phyloP scores from a whole-genome alignment of 1,139 yeast genomes.

The Candida anutae region DNA sequence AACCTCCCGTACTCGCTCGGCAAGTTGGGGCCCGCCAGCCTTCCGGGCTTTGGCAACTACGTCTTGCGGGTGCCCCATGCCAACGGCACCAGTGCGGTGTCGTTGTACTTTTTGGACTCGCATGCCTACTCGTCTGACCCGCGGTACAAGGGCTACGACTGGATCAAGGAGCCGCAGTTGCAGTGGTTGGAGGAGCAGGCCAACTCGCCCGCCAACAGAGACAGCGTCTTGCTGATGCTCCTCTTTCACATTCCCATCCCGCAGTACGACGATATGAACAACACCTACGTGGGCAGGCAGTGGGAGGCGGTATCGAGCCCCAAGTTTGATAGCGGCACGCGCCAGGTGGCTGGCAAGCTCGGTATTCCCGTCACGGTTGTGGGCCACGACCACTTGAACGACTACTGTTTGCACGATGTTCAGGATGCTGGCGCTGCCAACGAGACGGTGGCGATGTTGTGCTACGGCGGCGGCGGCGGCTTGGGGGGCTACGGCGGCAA shows the following conservation, averaged over 20 bases:
- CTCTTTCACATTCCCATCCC: conserved; percentile 92
- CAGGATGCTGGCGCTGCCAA: conserved; percentile 12
- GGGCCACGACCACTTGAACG: conserved; percentile 95
- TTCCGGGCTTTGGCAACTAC: conserved; percentile 79
- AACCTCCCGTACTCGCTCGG: conserved; percentile 64
- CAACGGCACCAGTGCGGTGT: conserved; percentile 29
- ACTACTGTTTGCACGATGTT: conserved; percentile 61
- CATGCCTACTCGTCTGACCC: conserved; percentile 60
- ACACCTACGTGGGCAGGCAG: conserved; percentile 42
- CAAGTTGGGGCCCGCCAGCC: conserved; percentile 51
- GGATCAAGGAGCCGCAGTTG: conserved; percentile 70
- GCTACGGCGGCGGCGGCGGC: conserved; percentile 91
- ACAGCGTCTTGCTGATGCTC: conserved; percentile 66
- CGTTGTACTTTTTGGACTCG: conserved; percentile 74
- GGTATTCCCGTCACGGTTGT: conserved; percentile 71
- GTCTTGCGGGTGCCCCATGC: conserved; percentile 39
- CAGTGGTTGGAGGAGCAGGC: conserved; percentile 45
- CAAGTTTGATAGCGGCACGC: conserved; percentile 54
- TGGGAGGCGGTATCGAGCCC: conserved; percentile 81
- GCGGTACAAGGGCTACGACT: conserved; percentile 72
- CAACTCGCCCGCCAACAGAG: conserved; percentile 24
- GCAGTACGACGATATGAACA: conserved; percentile 49
- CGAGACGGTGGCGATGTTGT: conserved; percentile 60
- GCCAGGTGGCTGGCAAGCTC: conserved; percentile 45
- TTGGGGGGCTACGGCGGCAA: conserved; percentile 95